Base-by-base conservation (phyloP, 495 filamentous ascomycete species). In the Penicillium ochrochloron region DNA sequence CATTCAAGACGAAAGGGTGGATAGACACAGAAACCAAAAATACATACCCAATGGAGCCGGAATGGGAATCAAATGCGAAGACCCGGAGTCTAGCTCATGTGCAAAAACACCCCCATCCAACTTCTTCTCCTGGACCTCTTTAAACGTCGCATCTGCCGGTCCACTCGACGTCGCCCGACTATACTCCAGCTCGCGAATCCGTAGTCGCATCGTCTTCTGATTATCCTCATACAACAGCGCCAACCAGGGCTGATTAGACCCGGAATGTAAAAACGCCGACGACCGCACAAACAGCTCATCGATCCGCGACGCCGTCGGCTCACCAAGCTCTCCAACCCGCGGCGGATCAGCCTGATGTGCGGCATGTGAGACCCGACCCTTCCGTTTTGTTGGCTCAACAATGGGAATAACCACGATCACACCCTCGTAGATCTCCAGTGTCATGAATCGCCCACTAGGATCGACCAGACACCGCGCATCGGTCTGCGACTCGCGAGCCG, bases 281-380 rank as follows among this genome's bases (percentile, higher is more conserved):
- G 91, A 89, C 59, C 92, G 85, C 48, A 98, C 89, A 70, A 91
- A 92, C 44, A 99, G 83, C 78, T 98, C 96, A 6, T 92, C 85
- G 29, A 98, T 89, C 35, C 94, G 82, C 34, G 90, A 83, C 29
- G 89, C 86, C 12, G 89, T 85, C 68, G 90, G 88, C 60, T 88
- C 87, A 5, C 89, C 88, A 17, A 97, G 72, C 48, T 81, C 83
- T 3, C 85, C 85, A 50, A 86, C 77, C 46, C 80, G 78, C 19
- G 79, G 77, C 34, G 66, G 63, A 66, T 79, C 76, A 12, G 67
- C 64, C 19, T 73, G 69, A n/a, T 63, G 42, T 6, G 66, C 70
- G 9, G 66, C 60, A 12, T 73, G 70, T 9, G 71, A 68, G 9
- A 57, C 62, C 25, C 74, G 65, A 5, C 75, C 67, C 48, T 70